Evolutionary conservation across 1,284 basidiomycete species (phyloP).

Genomic region (Coniferiporia weirii): DNA sequence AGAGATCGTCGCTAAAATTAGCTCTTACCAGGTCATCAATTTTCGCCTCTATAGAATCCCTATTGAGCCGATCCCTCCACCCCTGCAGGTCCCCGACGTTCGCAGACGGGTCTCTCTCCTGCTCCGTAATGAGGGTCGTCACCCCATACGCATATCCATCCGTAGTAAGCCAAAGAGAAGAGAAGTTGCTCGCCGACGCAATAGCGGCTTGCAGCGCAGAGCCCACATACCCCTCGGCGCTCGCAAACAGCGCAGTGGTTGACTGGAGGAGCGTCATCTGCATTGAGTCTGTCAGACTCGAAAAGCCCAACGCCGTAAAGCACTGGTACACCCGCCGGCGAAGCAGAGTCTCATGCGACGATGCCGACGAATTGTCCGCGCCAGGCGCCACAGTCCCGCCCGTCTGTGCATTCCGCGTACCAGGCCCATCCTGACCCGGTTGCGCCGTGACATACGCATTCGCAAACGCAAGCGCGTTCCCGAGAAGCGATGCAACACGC

Average conservation of each 20-base stretch:
- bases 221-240: conserved; percentile 73
- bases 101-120: conserved; percentile 35
- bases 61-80: conserved; percentile 60
- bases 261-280: conserved; percentile 82
- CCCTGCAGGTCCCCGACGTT: conserved; percentile 29
- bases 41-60: conserved; percentile 72
- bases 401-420: conserved; percentile 1
- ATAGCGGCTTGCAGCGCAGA: conserved; percentile 92
- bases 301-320: conserved; percentile 77
- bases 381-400: conserved; percentile 40
- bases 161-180: conserved; percentile 78
- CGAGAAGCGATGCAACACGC: conserved; percentile 80
- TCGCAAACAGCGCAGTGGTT: conserved; percentile 80
- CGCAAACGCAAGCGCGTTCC: conserved; percentile 87
- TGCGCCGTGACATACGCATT: conserved; percentile 60
- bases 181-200: conserved; percentile 81
- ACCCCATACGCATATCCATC: conserved; percentile 95
- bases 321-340: conserved; percentile 87
- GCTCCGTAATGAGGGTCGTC: conserved; percentile 58
- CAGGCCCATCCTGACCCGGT: conserved; percentile 29
- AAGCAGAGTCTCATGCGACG: conserved; percentile 77
- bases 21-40: conserved; percentile 66
- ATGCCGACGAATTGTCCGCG: conserved; percentile 21
- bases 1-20: not conserved
- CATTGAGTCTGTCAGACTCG: conserved; percentile 75